Percentiles rank a stretch among this genome's conserved stretches.
Conservation (phyloP, 208 protist genomes). For the Borovskyia barvae region DNA sequence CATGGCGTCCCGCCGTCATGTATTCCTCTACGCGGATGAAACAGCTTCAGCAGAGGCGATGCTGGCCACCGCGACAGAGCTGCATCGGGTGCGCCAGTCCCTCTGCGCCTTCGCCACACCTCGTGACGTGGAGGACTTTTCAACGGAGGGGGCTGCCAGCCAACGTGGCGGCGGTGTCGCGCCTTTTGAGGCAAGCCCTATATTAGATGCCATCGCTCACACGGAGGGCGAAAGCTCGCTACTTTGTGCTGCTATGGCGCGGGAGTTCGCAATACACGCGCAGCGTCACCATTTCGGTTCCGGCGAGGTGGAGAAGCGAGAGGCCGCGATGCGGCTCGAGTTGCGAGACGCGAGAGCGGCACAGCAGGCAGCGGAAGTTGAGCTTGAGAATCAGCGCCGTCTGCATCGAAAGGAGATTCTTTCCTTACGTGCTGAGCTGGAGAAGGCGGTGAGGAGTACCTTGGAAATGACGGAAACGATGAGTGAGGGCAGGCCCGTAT, state of each 20-base stretch:
- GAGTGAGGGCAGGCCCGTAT: background rate
- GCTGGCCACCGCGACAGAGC: constrained; percentile 18
- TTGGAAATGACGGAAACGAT: background rate
- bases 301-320: background rate
- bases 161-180: background rate
- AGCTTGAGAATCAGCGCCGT: constrained; percentile 15
- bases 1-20: constrained; percentile 21
- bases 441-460: constrained; percentile 4
- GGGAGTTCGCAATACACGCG: constrained; percentile 3
- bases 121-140: constrained; percentile 6
- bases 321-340: background rate
- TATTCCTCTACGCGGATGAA: constrained; percentile 41
- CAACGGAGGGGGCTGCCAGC: too few relatives aligned
- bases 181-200: constrained; percentile 9
- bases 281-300: background rate
- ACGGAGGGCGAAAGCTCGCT: constrained; percentile 27
- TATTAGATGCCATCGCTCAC: constrained; percentile 30
- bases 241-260: constrained; percentile 8
- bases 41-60: constrained; percentile 27
- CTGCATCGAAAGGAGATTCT: constrained; percentile 14
- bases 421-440: constrained; percentile 18
- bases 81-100: constrained; percentile 28
- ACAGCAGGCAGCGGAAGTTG: constrained; percentile 13
- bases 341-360: constrained; percentile 14
- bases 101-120: constrained; percentile 12